Base-by-base conservation (phyloP, 1,284 basidiomycete species). In the Moesziomyces parantarcticus region DNA sequence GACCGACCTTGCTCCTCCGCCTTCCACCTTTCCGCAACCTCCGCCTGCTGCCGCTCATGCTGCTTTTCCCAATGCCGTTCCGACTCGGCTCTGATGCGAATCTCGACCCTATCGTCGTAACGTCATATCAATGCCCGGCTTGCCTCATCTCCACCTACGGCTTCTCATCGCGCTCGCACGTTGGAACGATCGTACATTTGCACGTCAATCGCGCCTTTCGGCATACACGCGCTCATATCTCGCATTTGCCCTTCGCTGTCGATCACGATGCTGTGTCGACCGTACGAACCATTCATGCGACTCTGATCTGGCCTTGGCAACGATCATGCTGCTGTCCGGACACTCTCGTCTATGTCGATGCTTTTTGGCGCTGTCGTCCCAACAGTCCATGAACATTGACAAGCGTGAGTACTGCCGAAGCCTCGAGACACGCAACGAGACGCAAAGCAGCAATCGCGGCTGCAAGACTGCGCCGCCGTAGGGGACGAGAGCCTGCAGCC, bases 321-420 rank as follows among this genome's bases (percentile, higher is more conserved):
- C n/a, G n/a, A n/a, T n/a, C n/a, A 11, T 18, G 32, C 39, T 22
- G 10, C 9, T 8, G 13, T 20, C 20, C 36, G 23, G 3, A 39
- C 14, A 18, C 34, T 45, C 40, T 36, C 32, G 59, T 23, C 36
- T 25, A 3, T 29, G 47, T 58, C 65, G n/a, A 43, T 68, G 50
- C 23, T 34, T 20, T 11, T 34, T 18, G 36, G 5, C 21, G 45
- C 59, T 58, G 65, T 51, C 25, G 2, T 16, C 16, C 18, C 58
- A 54, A 75, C 70, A 78, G 76, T 66, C 75, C 39, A 70, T 75
- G 57, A 79, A 79, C 66, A 67, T 79, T 45, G 77, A 79, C 75
- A 79, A 79, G 69, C 76, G 76, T 78, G 51, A 59, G 76, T 78
- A 20, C 21, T 34, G 11, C 43, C 44, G 14, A 36, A 20, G n/a